Base-by-base conservation (phyloP, 2,329 filamentous ascomycete genomes). In the Rhynchosporium agropyri region DNA sequence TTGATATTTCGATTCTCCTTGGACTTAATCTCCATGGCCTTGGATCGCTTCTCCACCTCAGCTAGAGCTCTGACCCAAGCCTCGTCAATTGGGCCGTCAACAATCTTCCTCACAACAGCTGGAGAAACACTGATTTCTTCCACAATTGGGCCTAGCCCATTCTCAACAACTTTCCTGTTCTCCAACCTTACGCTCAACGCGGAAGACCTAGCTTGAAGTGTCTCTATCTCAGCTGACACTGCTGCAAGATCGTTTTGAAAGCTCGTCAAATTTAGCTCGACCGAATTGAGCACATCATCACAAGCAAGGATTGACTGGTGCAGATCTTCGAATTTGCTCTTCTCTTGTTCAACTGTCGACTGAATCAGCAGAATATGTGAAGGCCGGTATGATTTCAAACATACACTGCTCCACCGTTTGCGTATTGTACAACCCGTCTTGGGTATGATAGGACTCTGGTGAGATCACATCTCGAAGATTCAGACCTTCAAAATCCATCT, bases 211-310 rank as follows among this genome's bases (percentile, higher is more conserved):
- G 89, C 88, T 77, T 99, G 95, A 46, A 99, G 79, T 2, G 88
- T 92, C 77, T 99, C 95, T 58, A 99, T 99, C 74, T 99, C 95
- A 6, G 92, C 89, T 1, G 95, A 97, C 12, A 99, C 95, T 13
- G 87, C 85, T 8, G 92, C 94, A 10, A 99, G 84, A 76, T 99
- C 96, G 64, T 92, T 90, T 74, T 96, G 92, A 74, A 99, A 99
- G 75, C 89, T 94, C 43, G 90, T 90, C 59, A 99, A 82, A 74
- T 97, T 98, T 38, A 86, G 88, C 78, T 99, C 94, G 60, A 99
- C 95, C 0, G 93, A 97, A 76, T 88, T 90, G 51, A 98, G 83
- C 57, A 98, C 91, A 74, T 96, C 90, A 76, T 99, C 95, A 78
- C 94, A 99, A 57, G 91, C 90, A 74, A 82, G 77, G 71, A 99